phyloP scores from a whole-genome alignment of 495 filamentous ascomycete species.

The Penicillium subrubescens region DNA sequence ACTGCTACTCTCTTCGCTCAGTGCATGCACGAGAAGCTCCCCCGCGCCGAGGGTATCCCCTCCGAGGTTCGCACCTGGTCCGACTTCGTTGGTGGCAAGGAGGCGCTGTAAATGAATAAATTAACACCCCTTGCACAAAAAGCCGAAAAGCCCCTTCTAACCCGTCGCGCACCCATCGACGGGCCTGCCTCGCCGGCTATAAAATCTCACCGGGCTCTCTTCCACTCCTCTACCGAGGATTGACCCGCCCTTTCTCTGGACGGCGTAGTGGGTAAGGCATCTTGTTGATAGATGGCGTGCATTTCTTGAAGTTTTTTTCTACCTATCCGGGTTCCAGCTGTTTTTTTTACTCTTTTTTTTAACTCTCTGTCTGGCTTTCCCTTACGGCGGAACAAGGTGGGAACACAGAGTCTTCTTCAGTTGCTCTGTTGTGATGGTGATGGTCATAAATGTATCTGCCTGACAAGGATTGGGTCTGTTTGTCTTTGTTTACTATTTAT shows the following conservation, averaged over 20 bases:
- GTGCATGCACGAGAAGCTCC: constrained; percentile 95
- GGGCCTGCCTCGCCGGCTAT: neutral
- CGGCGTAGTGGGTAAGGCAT: constrained; percentile 33
- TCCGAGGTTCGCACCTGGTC: constrained; percentile 91
- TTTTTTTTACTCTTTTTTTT: constrained; percentile 20
- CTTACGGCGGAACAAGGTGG: constrained; percentile 23
- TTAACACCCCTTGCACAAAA: constrained; percentile 23
- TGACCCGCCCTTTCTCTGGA: constrained; percentile 11
- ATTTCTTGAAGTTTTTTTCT: constrained; percentile 11
- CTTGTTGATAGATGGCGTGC: constrained; percentile 41
- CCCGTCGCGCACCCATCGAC: constrained; percentile 9
- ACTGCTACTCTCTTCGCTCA: constrained; percentile 93
- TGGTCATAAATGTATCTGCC: constrained; percentile 21
- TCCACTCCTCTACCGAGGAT: neutral
- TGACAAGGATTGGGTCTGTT: constrained; percentile 21
- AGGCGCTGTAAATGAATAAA: constrained; percentile 68
- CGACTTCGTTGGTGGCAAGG: constrained; percentile 89
- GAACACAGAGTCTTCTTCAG: constrained; percentile 13
- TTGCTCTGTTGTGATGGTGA: constrained; percentile 14
- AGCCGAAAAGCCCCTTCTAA: constrained; percentile 20
- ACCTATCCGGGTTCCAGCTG: neutral
- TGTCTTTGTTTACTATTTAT: constrained; percentile 11
- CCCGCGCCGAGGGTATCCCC: constrained; percentile 78
- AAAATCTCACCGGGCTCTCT: neutral
- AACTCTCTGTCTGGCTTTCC: constrained; percentile 14